Base-by-base conservation (phyloP, 768 basidiomycete species). In the Pulveroboletus sp. region DNA sequence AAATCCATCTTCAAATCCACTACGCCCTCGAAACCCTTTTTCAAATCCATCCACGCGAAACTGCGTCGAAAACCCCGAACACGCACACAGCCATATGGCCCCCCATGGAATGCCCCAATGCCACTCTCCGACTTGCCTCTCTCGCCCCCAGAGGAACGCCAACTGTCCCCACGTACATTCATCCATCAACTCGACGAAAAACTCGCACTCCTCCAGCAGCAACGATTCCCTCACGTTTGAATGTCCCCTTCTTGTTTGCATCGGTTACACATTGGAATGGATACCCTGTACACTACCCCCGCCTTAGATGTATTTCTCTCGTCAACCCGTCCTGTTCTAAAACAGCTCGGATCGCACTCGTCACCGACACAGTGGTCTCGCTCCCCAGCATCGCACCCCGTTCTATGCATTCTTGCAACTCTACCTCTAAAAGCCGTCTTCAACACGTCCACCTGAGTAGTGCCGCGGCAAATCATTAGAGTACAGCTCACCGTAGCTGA, bases 351-450 rank as follows among this genome's bases (percentile, higher is more conserved):
- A 78, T 77, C 7, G 75, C 73, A 10, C 63, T 74, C 13, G 78
- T 49, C 13, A 90, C 77, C 10, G 80, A 75, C 52, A 78, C 78
- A n/a, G 76, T 73, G 24, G 73, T 69, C 6, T 72, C 73, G 29
- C 76, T 59, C 20, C 72, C 70, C 19, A 80, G 62, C 45, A 75
- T 64, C 0, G 67, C 68, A n/a, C 82, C 84, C 11, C 77, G 73
- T 59, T 90, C 87, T 20, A 93, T 75, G 59, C 79, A 79, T 43
- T 69, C 76, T 41, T 78, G 70, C 19, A 93, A 71, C 60, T 89
- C 81, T 5, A 75, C 76, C 56, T 90, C 85, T 8, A 94, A 70
- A 14, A 93, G 68, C 44, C 81, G 78, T 42, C 90, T 86, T 55
- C 33, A 36, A n/a, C 16, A 29, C 27, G 12, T 29, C 35, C 4